These are phyloP conservation scores for Zygoascus biomembranicola DNA, from an alignment of 805 yeast genomes.

Conservation along the genomic window DNA sequence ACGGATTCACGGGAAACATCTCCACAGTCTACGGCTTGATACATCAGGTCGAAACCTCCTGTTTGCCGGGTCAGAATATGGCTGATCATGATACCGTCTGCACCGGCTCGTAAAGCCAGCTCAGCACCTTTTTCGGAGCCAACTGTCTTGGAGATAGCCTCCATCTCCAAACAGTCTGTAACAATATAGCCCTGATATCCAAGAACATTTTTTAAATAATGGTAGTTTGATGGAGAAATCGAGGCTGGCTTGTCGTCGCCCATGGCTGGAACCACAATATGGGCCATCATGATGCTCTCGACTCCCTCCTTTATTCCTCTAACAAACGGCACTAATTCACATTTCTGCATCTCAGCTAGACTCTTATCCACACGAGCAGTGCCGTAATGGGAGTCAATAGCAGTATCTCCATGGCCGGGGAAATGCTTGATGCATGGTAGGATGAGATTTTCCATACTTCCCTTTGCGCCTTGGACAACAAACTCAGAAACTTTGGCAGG, in stretches of 20 bases:
- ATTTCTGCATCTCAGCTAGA: conserved; percentile 39
- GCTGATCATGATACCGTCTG: conserved; percentile 54
- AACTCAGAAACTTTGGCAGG: conserved; percentile 44
- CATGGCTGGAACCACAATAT: conserved; percentile 43
- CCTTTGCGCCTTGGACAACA: conserved; percentile 42
- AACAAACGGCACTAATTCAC: conserved; percentile 43
- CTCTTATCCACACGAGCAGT: conserved; percentile 49
- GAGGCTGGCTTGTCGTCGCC: conserved; percentile 50
- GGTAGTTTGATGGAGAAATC: conserved; percentile 44
- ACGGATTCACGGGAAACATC: conserved; percentile 26
- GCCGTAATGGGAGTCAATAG: conserved; percentile 46
- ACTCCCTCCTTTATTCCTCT: conserved; percentile 36
- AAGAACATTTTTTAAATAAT: conserved; percentile 39
- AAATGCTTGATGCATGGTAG: conserved; percentile 50
- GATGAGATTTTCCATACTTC: conserved; percentile 44
- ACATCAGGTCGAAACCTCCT: conserved; percentile 40
- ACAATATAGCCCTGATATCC: conserved; percentile 47
- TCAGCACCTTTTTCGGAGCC: conserved; percentile 54
- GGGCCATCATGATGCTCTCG: conserved; percentile 51
- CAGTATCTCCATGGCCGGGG: conserved; percentile 55
- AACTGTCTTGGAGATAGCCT: conserved; percentile 46
- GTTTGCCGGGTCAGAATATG: conserved; percentile 44
- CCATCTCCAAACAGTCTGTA: conserved; percentile 55
- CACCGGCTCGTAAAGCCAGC: conserved; percentile 48
- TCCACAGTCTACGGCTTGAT: conserved; percentile 27